A percentile compares a stretch with the other conserved stretches of the same genome.
Evolutionary conservation across 2,329 filamentous ascomycete genomes (phyloP).

Genomic region (Claviceps purpurea): DNA sequence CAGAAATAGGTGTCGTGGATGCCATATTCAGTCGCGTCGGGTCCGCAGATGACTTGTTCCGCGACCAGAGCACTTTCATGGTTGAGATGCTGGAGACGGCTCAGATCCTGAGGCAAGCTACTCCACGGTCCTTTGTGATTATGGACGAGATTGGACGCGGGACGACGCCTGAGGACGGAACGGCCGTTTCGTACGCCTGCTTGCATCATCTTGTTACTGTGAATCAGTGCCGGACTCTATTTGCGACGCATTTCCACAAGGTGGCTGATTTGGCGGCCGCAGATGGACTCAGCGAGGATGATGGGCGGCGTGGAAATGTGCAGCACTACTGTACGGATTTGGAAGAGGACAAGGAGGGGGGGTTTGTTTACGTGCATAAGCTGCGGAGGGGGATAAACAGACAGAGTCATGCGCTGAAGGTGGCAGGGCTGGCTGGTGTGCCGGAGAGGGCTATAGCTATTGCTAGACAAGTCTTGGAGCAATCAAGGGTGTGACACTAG

Average conservation of each 20-base stretch:
- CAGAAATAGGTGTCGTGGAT: constrained; percentile 83
- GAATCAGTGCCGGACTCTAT: constrained; percentile 69
- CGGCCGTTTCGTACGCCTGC: constrained; percentile 79
- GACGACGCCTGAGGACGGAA: constrained; percentile 84
- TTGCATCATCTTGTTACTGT: constrained; percentile 69
- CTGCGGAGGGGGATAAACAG: constrained; percentile 72
- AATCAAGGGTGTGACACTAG: neutral
- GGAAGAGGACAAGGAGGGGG: constrained; percentile 52
- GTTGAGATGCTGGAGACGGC: constrained; percentile 98
- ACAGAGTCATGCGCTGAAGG: constrained; percentile 83
- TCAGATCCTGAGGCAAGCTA: constrained; percentile 74
- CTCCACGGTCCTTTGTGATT: constrained; percentile 75
- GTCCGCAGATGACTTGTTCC: constrained; percentile 88
- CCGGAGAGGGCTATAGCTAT: constrained; percentile 58
- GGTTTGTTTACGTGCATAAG: constrained; percentile 78
- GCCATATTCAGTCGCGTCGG: constrained; percentile 89
- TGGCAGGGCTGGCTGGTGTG: constrained; percentile 75
- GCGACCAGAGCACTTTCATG: constrained; percentile 96
- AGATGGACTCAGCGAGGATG: constrained; percentile 27
- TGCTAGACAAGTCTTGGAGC: constrained; percentile 44
- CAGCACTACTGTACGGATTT: constrained; percentile 84
- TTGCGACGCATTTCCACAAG: constrained; percentile 88
- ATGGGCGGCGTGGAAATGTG: constrained; percentile 29
- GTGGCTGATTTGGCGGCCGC: constrained; percentile 62
- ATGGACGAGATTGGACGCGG: constrained; percentile 97